These are phyloP conservation scores for Lactarius akahatsu DNA, from an alignment of 768 basidiomycete genomes.

Conservation along the genomic window DNA sequence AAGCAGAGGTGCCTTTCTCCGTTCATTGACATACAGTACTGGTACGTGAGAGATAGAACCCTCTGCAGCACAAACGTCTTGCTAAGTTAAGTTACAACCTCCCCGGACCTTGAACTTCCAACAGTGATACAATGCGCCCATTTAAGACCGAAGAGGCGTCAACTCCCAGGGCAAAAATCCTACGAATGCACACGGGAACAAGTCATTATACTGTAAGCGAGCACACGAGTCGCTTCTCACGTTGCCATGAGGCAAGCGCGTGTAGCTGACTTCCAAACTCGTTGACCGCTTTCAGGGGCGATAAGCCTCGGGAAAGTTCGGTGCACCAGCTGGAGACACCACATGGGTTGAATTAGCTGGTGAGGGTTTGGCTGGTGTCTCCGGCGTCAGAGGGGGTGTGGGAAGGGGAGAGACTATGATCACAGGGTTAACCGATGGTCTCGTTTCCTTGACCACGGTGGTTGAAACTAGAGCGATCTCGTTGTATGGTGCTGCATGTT, in stretches of 20 bases:
- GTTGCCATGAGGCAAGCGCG: neutral
- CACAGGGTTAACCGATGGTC: neutral
- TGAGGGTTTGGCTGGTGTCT: neutral
- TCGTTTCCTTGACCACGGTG: neutral
- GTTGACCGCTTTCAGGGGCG: neutral
- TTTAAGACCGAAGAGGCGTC: neutral
- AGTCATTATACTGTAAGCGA: too few relatives aligned
- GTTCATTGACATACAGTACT: neutral
- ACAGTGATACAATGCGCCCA: neutral
- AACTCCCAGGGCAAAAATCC: neutral
- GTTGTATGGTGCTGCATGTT: neutral
- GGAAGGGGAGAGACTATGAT: neutral
- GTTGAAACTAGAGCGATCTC: neutral
- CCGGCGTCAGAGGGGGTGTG: constrained; percentile 5
- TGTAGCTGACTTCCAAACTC: neutral
- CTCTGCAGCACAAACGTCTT: neutral
- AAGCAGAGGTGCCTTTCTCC: neutral
- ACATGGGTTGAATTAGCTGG: neutral
- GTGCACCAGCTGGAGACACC: neutral
- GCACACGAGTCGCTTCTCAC: neutral
- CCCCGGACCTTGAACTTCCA: neutral
- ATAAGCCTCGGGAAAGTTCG: neutral
- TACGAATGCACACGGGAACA: neutral
- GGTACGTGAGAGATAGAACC: neutral
- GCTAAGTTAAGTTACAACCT: neutral